Base-by-base conservation (phyloP, 169 alveolate genomes). In the Blepharisma undulans region DNA sequence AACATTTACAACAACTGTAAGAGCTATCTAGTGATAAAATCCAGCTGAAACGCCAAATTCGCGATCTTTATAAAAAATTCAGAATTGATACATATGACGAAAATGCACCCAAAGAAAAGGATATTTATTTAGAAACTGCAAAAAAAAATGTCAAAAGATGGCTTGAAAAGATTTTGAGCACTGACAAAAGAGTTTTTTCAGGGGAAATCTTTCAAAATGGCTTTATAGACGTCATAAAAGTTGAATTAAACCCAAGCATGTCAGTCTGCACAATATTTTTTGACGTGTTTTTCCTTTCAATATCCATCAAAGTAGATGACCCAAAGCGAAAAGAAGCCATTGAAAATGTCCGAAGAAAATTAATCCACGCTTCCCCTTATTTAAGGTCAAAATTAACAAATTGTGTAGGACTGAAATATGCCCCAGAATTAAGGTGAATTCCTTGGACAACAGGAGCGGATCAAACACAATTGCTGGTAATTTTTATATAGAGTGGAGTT, bases 381-480 rank as follows among this genome's bases (percentile, higher is more conserved):
- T 59, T 82, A 22, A 82, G 76, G n/a, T 72, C 61, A 25, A 33
- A 82, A 60, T 59, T 82, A 82, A 60, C 77, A 3, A 25, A 82
- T 3, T n/a, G 34, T 32, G 89, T 33, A 82, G 89, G 89, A 4
- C 21, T 82, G 30, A 82, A 82, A 59, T 82, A 82, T 30, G 89
- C 89, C 7, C 89, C 89, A 22, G 89, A 82, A 14, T 78, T 82
- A 19, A 32, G 76, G 72, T 82, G 33, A 21, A 36, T 36, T 8
- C 77, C 74, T 60, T 82, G 60, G 33, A 10, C 27, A 2, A 21
- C n/a, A 2, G 89, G 71, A 10, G 89, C 61, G 18, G 60, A 34
- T n/a, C 60, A 27, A 78, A 78, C 8, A 6, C 86, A 78, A 32
- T 0, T 78, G 0, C 29, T 78, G 86, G 86, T 78, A 32, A 25